These are phyloP conservation scores for Phytopythium aichiense DNA, from an alignment of 352 stramenopile genomes.

Conservation along the genomic window DNA sequence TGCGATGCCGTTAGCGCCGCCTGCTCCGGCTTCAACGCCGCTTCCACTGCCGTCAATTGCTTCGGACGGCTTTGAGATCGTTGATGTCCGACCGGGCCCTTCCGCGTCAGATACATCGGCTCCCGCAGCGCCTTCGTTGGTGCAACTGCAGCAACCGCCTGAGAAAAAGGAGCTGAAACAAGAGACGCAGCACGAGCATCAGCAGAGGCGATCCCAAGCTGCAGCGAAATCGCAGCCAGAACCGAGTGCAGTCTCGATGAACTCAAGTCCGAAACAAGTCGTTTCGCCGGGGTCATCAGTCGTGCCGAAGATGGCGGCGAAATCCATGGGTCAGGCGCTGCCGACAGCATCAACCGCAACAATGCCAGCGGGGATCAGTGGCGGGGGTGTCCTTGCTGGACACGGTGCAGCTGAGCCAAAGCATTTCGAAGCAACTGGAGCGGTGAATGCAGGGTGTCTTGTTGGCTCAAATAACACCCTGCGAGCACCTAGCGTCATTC, in stretches of 20 bases:
- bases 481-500: not conserved
- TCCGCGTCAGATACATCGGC: not conserved
- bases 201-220: not conserved
- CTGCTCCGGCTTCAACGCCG: not conserved
- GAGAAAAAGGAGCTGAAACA: not conserved
- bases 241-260: not conserved
- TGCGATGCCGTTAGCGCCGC: not conserved
- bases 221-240: not conserved
- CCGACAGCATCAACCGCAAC: not conserved
- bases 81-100: not conserved
- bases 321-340: not conserved
- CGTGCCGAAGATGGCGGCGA: conserved; percentile 3
- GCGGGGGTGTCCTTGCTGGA: not conserved
- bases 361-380: not conserved
- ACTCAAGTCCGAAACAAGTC: not conserved
- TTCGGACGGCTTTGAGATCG: conserved; percentile 6
- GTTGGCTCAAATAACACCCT: not conserved
- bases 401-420: not conserved
- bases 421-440: not conserved
- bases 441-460: not conserved
- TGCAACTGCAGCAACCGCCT: not conserved
- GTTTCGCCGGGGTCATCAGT: not conserved
- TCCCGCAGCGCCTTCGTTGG: not conserved
- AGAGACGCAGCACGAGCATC: not conserved
- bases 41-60: not conserved